phyloP scores from a whole-genome alignment of 768 basidiomycete species.

The Collybia sordida region DNA sequence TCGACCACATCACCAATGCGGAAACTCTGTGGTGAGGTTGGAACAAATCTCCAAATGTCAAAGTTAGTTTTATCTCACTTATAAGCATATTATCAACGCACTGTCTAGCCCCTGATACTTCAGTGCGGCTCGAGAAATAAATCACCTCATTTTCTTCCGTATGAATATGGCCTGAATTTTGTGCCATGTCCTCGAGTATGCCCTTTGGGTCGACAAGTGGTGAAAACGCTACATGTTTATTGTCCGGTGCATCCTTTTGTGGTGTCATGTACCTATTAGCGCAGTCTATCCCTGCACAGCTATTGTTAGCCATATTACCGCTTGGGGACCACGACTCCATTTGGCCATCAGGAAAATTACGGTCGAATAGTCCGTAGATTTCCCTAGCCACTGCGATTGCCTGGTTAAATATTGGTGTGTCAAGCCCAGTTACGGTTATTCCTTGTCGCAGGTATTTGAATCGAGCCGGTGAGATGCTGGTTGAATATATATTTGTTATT shows the following conservation, averaged over 20 bases:
- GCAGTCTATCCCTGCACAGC: background rate
- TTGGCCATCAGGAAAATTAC: background rate
- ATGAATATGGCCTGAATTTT: background rate
- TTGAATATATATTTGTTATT: too few relatives aligned
- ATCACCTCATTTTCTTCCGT: constrained; percentile 1
- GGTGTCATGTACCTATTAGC: constrained; percentile 13
- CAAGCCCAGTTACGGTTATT: background rate
- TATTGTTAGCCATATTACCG: background rate
- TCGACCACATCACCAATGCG: constrained; percentile 16
- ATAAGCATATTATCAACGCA: background rate
- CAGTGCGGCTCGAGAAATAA: constrained; percentile 2
- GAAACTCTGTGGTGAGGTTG: constrained; percentile 7
- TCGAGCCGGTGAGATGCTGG: too few relatives aligned
- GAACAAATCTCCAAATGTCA: background rate
- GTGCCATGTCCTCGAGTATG: background rate
- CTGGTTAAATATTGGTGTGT: constrained; percentile 3
- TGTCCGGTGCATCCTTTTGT: background rate
- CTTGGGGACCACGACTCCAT: background rate
- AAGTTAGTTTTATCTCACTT: background rate
- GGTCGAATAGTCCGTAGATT: constrained; percentile 5
- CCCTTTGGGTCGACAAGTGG: background rate
- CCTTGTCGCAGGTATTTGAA: too few relatives aligned
- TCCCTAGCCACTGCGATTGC: background rate
- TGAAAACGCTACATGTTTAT: constrained; percentile 5
- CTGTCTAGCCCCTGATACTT: background rate